Evolutionary conservation across 2,329 filamentous ascomycete species (phyloP).

Genomic region (Fusarium globosum): DNA sequence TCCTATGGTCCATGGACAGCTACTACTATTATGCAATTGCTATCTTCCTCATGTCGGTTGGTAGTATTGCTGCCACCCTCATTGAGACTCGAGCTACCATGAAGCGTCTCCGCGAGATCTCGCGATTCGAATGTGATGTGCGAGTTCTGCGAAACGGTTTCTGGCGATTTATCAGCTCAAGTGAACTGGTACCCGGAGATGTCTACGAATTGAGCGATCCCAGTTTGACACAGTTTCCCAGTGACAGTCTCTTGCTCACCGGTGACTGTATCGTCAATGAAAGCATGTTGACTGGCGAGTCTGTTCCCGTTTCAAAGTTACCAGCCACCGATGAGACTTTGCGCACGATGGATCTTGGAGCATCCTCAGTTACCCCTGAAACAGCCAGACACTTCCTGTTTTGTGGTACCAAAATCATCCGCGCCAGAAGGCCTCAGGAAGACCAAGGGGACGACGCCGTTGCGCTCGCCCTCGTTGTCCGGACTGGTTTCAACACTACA

Average conservation of each 20-base stretch:
- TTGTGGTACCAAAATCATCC: slow-evolving; percentile 93
- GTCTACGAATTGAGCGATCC: slow-evolving; percentile 98
- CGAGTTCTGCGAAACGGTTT: slow-evolving; percentile 94
- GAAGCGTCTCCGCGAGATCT: slow-evolving; percentile 89
- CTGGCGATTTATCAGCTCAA: slow-evolving; percentile 89
- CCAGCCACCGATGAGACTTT: slow-evolving; percentile 85
- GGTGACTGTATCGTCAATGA: slow-evolving; percentile 99
- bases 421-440: slow-evolving; percentile 88
- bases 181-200: slow-evolving; percentile 92
- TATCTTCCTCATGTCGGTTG: slow-evolving; percentile 93
- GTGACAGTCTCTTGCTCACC: slow-evolving; percentile 88
- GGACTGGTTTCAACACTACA: slow-evolving; percentile 97
- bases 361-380: slow-evolving; percentile 84
- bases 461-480: slow-evolving; percentile 88
- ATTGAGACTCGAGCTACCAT: slow-evolving; percentile 93
- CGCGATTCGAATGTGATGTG: slow-evolving; percentile 93
- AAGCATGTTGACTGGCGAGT: slow-evolving; percentile 98
- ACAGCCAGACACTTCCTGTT: slow-evolving; percentile 92
- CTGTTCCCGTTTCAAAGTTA: slow-evolving; percentile 93
- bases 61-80: slow-evolving; percentile 89
- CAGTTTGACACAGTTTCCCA: slow-evolving; percentile 86
- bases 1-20: slow-evolving; percentile 94
- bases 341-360: slow-evolving; percentile 78
- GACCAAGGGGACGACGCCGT: slow-evolving; percentile 88
- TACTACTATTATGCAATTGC: slow-evolving; percentile 98